These are phyloP conservation scores for Phellopilus nigrolimitatus DNA, from an alignment of 1,284 basidiomycete genomes.

Conservation along the genomic window DNA sequence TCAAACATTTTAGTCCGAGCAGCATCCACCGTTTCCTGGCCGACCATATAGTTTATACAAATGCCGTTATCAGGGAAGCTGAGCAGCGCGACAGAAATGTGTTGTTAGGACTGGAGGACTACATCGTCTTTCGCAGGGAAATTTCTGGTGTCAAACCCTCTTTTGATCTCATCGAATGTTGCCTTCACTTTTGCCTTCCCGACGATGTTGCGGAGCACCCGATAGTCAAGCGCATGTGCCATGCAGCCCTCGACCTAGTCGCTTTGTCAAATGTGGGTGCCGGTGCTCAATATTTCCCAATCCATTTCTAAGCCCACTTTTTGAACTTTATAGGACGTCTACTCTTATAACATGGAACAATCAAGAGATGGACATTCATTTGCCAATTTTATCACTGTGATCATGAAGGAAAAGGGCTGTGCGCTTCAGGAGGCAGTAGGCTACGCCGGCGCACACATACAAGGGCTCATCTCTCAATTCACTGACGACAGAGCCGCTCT, in stretches of 20 bases:
- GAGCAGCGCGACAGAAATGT: background rate
- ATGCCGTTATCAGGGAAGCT: slow-evolving; percentile 2
- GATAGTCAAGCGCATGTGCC: background rate
- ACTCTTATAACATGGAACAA: slow-evolving; percentile 70
- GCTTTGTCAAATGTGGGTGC: slow-evolving; percentile 9
- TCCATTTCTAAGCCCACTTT: background rate
- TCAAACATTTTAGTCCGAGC: background rate
- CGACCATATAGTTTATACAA: slow-evolving; percentile 1
- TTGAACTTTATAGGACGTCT: slow-evolving; percentile 49
- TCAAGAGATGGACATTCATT: slow-evolving; percentile 44
- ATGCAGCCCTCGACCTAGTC: slow-evolving; percentile 14
- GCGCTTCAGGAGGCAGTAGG: slow-evolving; percentile 57
- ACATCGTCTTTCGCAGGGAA: slow-evolving; percentile 15
- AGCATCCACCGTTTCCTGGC: slow-evolving; percentile 7
- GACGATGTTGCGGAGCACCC: slow-evolving; percentile 17
- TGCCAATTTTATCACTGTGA: slow-evolving; percentile 55
- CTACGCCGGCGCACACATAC: slow-evolving; percentile 48
- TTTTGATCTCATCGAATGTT: slow-evolving; percentile 18
- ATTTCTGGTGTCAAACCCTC: slow-evolving; percentile 11
- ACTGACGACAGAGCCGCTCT: slow-evolving; percentile 34
- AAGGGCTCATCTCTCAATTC: slow-evolving; percentile 46
- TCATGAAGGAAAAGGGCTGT: slow-evolving; percentile 50
- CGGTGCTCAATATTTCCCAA: background rate
- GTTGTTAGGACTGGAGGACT: slow-evolving; percentile 31
- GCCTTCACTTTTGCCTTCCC: slow-evolving; percentile 16